Evolutionary conservation across 2,329 filamentous ascomycete species (phyloP).

Genomic region (Ampelomyces quisqualis): DNA sequence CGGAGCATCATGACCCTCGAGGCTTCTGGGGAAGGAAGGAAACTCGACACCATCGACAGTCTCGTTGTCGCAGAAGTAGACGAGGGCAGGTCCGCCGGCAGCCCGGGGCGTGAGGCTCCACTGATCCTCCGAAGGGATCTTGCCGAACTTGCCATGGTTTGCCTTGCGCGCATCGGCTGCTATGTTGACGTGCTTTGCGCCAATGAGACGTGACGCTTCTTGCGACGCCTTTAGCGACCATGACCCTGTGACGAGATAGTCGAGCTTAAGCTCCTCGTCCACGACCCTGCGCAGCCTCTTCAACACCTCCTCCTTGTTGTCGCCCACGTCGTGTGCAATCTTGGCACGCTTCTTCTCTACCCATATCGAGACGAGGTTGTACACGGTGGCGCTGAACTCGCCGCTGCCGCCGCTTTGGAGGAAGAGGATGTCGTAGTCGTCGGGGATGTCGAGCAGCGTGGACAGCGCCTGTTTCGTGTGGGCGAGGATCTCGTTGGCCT

Average conservation of each 20-base stretch:
- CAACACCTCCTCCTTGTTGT: conserved; percentile 58
- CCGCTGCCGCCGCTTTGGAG: conserved; percentile 85
- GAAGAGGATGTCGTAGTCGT: conserved; percentile 84
- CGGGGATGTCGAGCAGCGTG: conserved; percentile 75
- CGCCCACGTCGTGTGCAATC: conserved; percentile 58
- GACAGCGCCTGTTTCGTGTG: conserved; percentile 73
- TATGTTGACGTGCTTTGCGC: conserved; percentile 77
- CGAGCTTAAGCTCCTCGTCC: conserved; percentile 71
- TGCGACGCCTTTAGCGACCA: conserved; percentile 89
- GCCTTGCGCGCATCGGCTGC: conserved; percentile 63
- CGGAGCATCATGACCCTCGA: conserved; percentile 64
- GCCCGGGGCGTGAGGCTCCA: conserved; percentile 71
- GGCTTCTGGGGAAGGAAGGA: conserved; percentile 65
- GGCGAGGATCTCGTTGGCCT: conserved; percentile 76
- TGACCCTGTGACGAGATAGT: conserved; percentile 87
- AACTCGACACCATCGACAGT: conserved; percentile 94
- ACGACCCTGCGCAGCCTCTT: conserved; percentile 65
- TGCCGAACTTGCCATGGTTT: conserved; percentile 81
- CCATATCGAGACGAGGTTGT: conserved; percentile 84
- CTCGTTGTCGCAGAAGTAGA: conserved; percentile 94
- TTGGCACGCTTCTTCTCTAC: conserved; percentile 66
- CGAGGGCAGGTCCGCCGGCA: conserved; percentile 60
- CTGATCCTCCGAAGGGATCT: conserved; percentile 72
- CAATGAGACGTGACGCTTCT: conserved; percentile 76
- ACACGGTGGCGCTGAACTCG: conserved; percentile 79